A percentile compares a stretch with the other conserved stretches of the same genome.
phyloP scores from a whole-genome alignment of 805 yeast species.

The Millerozyma acaciae region DNA sequence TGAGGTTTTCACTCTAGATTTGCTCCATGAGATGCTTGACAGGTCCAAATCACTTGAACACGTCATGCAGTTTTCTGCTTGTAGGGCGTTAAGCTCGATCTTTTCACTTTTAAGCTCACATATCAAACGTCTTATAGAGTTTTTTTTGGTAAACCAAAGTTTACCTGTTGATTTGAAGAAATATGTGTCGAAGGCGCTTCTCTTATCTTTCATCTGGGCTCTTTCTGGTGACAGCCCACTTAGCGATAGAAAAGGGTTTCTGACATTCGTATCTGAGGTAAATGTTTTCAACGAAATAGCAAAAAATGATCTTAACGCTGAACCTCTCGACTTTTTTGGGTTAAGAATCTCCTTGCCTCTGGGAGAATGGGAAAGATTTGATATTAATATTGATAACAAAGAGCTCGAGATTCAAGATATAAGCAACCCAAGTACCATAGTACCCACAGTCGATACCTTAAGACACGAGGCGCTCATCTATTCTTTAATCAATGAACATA shows the following conservation, averaged over 20 bases:
- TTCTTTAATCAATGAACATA: conserved; percentile 51
- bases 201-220: conserved; percentile 55
- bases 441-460: conserved; percentile 77
- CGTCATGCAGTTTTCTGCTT: conserved; percentile 46
- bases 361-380: conserved; percentile 45
- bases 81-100: conserved; percentile 37
- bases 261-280: conserved; percentile 19
- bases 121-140: conserved; percentile 19
- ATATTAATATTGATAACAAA: conserved; percentile 32
- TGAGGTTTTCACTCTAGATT: neutral
- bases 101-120: conserved; percentile 37
- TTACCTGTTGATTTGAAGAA: conserved; percentile 19
- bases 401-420: conserved; percentile 59
- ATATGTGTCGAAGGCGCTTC: conserved; percentile 29
- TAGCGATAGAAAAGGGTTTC: conserved; percentile 37
- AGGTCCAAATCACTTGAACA: conserved; percentile 36
- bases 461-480: conserved; percentile 61
- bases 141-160: conserved; percentile 7
- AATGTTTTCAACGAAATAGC: conserved; percentile 12
- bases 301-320: neutral
- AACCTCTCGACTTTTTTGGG: conserved; percentile 31
- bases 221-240: conserved; percentile 54
- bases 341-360: conserved; percentile 42
- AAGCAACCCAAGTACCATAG: conserved; percentile 55
- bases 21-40: conserved; percentile 11